Evolutionary conservation across 768 basidiomycete species (phyloP).

Genomic region (Tricholomella constricta): DNA sequence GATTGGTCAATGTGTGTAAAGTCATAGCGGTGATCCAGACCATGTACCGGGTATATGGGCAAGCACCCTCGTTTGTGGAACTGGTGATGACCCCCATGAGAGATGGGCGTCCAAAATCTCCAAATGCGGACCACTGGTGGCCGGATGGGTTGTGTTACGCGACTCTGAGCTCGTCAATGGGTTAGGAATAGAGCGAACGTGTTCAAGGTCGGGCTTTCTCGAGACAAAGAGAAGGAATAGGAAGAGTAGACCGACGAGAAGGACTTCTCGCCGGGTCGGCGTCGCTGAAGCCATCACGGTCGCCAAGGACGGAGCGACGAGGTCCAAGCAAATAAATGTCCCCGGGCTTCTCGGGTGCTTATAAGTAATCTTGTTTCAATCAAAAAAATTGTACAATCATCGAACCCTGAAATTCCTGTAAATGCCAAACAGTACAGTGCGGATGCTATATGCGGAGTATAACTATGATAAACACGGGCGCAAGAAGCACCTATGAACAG

Average conservation of each 20-base stretch:
- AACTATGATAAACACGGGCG: neutral
- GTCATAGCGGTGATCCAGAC: neutral
- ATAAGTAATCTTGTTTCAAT: too few relatives aligned
- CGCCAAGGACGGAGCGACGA: conserved; percentile 2
- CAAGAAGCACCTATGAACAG: neutral
- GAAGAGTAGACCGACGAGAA: conserved; percentile 52
- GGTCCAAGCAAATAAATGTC: neutral
- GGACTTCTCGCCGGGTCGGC: conserved; percentile 58
- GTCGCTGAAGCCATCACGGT: conserved; percentile 37
- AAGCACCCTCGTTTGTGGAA: conserved; percentile 67
- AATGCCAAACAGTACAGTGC: too few relatives aligned
- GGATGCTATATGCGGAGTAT: neutral
- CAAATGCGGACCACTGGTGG: conserved; percentile 9
- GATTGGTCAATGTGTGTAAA: conserved; percentile 1
- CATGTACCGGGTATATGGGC: conserved; percentile 74
- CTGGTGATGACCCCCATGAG: conserved; percentile 36
- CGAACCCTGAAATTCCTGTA: too few relatives aligned
- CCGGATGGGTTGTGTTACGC: conserved; percentile 7
- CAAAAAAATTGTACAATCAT: too few relatives aligned
- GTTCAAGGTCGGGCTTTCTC: conserved; percentile 7
- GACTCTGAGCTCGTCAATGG: conserved; percentile 5
- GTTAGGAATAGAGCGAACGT: conserved; percentile 12
- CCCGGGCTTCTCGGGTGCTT: too few relatives aligned
- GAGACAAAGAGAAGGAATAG: conserved; percentile 50
- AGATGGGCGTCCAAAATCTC: conserved; percentile 29